phyloP scores from a whole-genome alignment of 345 rosid species.

The Corchorus capsularis region DNA sequence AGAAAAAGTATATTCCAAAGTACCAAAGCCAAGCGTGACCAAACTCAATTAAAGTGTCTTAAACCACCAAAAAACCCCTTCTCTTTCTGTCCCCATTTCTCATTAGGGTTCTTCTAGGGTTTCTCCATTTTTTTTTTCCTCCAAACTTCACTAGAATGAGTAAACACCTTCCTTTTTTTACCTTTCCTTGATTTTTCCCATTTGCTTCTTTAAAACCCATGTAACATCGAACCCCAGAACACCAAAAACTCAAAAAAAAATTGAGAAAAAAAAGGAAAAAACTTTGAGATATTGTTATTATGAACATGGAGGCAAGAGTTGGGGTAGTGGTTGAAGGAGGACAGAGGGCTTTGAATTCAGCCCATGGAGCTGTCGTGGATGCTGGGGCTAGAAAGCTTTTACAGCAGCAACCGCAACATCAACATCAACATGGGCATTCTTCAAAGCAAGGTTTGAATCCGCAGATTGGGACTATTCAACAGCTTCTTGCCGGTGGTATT shows the following conservation, averaged over 20 bases:
- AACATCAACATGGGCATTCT: slow-evolving; percentile 17
- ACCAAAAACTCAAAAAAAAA: not conserved
- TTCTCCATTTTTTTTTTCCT: not conserved
- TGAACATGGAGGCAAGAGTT: slow-evolving; percentile 78
- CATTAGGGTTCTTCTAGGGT: slow-evolving; percentile 17
- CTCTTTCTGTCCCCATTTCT: not conserved
- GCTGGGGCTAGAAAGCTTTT: slow-evolving; percentile 58
- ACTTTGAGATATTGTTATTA: slow-evolving; percentile 9
- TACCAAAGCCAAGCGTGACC: not conserved
- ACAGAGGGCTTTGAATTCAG: slow-evolving; percentile 61
- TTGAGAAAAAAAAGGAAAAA: not conserved
- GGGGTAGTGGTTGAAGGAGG: slow-evolving; percentile 79
- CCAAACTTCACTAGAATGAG: not conserved
- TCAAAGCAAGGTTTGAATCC: slow-evolving; percentile 36
- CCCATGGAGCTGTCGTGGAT: slow-evolving; percentile 58
- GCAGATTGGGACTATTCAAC: slow-evolving; percentile 52
- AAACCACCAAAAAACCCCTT: not conserved
- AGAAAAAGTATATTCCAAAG: not conserved
- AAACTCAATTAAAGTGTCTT: not conserved
- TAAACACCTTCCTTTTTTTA: not conserved
- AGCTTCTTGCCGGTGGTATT: slow-evolving; percentile 84
- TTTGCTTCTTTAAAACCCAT: slow-evolving; percentile 20
- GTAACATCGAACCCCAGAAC: slow-evolving; percentile 4
- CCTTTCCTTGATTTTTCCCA: not conserved
- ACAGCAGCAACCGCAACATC: slow-evolving; percentile 43